Evolutionary conservation across 495 filamentous ascomycete genomes (phyloP).

Genomic region (Endocarpon pusillum): DNA sequence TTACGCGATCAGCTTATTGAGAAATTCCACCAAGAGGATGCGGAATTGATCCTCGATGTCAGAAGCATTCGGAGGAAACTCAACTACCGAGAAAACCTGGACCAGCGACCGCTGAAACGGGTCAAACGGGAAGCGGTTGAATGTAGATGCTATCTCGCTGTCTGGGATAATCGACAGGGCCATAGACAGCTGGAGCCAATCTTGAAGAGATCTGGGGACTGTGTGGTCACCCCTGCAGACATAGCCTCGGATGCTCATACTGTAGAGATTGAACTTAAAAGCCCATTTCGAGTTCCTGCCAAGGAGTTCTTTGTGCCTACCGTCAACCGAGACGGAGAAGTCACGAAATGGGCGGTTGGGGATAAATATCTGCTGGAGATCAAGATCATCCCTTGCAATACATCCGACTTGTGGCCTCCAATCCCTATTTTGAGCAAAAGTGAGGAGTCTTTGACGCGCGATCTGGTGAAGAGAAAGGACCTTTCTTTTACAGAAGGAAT

Average conservation of each 20-base stretch:
- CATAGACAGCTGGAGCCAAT: background rate
- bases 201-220: background rate
- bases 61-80: slow-evolving; percentile 1
- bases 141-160: slow-evolving; percentile 1
- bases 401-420: background rate
- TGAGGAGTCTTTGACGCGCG: background rate
- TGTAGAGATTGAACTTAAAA: background rate
- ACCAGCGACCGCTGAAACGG: background rate
- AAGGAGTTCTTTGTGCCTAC: background rate
- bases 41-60: background rate
- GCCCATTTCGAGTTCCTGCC: background rate
- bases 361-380: slow-evolving; percentile 1
- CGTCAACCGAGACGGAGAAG: background rate
- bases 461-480: background rate
- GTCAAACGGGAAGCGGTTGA: background rate
- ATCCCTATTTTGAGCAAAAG: background rate
- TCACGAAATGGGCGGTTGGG: background rate
- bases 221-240: background rate
- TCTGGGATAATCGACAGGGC: slow-evolving; percentile 1
- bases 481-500: background rate
- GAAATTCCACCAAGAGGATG: background rate
- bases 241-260: background rate
- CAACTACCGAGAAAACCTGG: background rate
- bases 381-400: slow-evolving; percentile 1
- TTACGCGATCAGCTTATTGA: background rate